Evolutionary conservation across 805 yeast species (phyloP).

Genomic region (Ogataea corticis): DNA sequence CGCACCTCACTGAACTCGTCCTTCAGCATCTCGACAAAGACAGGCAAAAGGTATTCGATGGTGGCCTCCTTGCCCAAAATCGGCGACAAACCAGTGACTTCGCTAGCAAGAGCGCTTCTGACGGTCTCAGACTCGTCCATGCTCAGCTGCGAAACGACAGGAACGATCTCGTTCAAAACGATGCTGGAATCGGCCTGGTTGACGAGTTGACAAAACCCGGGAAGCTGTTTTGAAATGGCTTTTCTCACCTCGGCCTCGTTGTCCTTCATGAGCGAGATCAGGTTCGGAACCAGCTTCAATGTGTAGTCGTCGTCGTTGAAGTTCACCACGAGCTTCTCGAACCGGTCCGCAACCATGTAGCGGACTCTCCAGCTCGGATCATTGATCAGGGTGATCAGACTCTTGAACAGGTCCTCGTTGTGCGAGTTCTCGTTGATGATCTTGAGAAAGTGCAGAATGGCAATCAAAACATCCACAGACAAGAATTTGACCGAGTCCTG

Average conservation of each 20-base stretch:
- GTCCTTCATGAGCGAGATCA: conserved; percentile 80
- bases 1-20: conserved; percentile 98
- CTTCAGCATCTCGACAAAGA: conserved; percentile 87
- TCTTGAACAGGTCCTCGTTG: conserved; percentile 60
- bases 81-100: conserved; percentile 84
- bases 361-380: conserved; percentile 99
- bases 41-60: conserved; percentile 78
- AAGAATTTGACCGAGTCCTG: conserved; percentile 95
- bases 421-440: conserved; percentile 56
- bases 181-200: conserved; percentile 41
- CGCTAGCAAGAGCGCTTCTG: conserved; percentile 87
- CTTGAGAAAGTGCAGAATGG: conserved; percentile 73
- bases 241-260: conserved; percentile 96
- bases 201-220: conserved; percentile 64
- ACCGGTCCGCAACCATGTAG: conserved; percentile 96
- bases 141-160: conserved; percentile 78
- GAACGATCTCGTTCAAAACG: conserved; percentile 71
- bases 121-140: conserved; percentile 92
- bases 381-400: conserved; percentile 68
- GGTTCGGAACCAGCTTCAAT: conserved; percentile 65
- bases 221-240: conserved; percentile 89
- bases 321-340: conserved; percentile 67
- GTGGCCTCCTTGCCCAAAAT: conserved; percentile 82
- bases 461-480: conserved; percentile 82
- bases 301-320: conserved; percentile 59